Base-by-base conservation (phyloP, 139 green algal genomes). In the Astrephomene gubernaculifera region DNA sequence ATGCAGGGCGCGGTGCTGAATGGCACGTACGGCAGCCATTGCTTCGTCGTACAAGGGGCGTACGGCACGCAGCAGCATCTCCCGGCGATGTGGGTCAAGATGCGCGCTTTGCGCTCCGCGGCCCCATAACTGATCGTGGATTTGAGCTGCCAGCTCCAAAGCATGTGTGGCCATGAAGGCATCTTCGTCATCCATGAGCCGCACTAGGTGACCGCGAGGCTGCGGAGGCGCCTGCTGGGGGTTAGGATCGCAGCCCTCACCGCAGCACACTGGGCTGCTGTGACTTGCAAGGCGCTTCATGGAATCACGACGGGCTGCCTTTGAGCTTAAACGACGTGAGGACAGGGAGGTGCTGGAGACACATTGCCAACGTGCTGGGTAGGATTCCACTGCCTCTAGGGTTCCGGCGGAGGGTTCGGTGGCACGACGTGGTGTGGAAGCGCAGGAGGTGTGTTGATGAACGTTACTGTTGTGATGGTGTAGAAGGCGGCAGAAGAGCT, bases 91-190 rank as follows among this genome's bases (percentile, higher is more conserved):
- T 5, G 35, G 49, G 70, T 72, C 41, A n/a, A n/a, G n/a, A n/a
- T n/a, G n/a, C n/a, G n/a, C n/a, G n/a, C n/a, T n/a, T n/a, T n/a
- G 70, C 5, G 43, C 8, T 35, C 9, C 73, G 7, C 8, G 33
- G 33, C 52, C 45, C 71, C 71, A 80, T 7, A 65, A 9, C 14
- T 65, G 45, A 33, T 80, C 71, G 43, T 80, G 71, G 45, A 80
- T 80, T 21, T 45, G 71, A 45, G 45, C 45, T 12, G 45, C 71
- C 6, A 65, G 45, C 71, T 80, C 45, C 49, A 80, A 45, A 14
- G 71, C 45, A 8, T 80, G 45, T n/a, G 65, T 65, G 9, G 71
- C 71, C 12, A 54, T n/a, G 8, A 31, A 21, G 31, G 65, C 71
- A 31, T 80, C 71, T 14, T 45, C 49, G 12, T 33, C 49, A 19